A percentile compares a stretch with the other conserved stretches of the same genome.
These are phyloP conservation scores for Ceriops zippeliana DNA, from an alignment of 345 rosid genomes.

Conservation along the genomic window DNA sequence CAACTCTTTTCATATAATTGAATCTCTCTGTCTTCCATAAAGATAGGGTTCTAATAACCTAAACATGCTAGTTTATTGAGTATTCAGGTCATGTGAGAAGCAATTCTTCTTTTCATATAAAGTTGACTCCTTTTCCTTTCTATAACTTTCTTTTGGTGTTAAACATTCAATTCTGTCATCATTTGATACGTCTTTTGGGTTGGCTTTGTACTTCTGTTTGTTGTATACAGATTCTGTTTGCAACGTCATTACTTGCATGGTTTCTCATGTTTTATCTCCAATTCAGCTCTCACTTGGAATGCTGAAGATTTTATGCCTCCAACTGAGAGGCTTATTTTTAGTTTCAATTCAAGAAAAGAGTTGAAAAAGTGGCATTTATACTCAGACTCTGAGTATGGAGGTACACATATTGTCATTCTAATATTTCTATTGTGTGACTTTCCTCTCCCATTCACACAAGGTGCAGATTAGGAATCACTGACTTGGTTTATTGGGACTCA, in stretches of 20 bases:
- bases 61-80: not conserved
- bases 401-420: slow-evolving; percentile 28
- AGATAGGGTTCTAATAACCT: not conserved
- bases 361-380: slow-evolving; percentile 84
- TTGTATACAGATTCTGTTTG: slow-evolving; percentile 4
- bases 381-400: slow-evolving; percentile 94
- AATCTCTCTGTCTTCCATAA: not conserved
- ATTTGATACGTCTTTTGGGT: not conserved
- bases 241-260: no score
- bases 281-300: slow-evolving; percentile 78
- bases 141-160: not conserved
- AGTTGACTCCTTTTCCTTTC: not conserved
- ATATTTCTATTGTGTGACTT: no score
- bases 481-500: not conserved
- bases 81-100: not conserved
- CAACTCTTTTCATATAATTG: not conserved
- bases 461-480: no score
- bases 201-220: not conserved
- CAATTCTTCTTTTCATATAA: no score
- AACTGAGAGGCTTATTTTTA: slow-evolving; percentile 59
- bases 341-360: slow-evolving; percentile 72
- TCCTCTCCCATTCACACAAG: no score
- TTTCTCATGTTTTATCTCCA: slow-evolving; percentile 7
- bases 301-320: slow-evolving; percentile 85
- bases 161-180: not conserved